Evolutionary conservation across 2,329 filamentous ascomycete species (phyloP), one percentile per base, ranked within the genome.

Genomic region (Metarhizium humberi): DNA sequence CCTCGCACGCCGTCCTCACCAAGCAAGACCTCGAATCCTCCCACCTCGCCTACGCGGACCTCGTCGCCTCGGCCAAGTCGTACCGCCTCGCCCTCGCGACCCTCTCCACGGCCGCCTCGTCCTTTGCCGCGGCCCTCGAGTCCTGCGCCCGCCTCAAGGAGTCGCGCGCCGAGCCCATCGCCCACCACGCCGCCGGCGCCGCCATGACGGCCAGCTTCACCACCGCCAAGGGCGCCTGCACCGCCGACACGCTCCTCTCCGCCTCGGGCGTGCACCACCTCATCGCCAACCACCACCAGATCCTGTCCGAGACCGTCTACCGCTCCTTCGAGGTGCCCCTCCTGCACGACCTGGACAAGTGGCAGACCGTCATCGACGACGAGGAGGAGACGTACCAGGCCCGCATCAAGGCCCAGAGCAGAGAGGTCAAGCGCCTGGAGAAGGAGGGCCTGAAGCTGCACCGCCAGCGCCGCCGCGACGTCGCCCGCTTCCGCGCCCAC

Each of bases 251-350:
- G 53, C 73, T 87, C 48, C 72, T 87, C 57, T 77, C 81, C 34
- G 80, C 82, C 13, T 80, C 81, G 38, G 84, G 84, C 40, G 76
- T 87, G 45, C 84, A 87, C 65, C 82, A 87, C 63, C 75, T 87
- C 20, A 75, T 86, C 56, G 84, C 84, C 49, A 87, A 87, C 69
- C 84, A 87, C 72, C 81, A 86, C 67, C 82, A 86, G 64, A 87
- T 87, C 62, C 76, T 87, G 3, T 81, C 78, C 59, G 84, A 87
- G 69, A 86, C 82, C 0, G 81, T 87, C 8, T 87, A 87, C 68
- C 76, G 84, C 54, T 77, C 76, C 56, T 87, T 87, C 66, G 84
- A 87, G 68, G 82, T 87, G 42, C 84, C 84, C 4, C 72, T 87
- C 25, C 74, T 87, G n/a, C 82, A 86, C 69, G 84, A 87, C 69